phyloP scores from a whole-genome alignment of 805 yeast genomes.

The Yarrowia yakushimensis region DNA sequence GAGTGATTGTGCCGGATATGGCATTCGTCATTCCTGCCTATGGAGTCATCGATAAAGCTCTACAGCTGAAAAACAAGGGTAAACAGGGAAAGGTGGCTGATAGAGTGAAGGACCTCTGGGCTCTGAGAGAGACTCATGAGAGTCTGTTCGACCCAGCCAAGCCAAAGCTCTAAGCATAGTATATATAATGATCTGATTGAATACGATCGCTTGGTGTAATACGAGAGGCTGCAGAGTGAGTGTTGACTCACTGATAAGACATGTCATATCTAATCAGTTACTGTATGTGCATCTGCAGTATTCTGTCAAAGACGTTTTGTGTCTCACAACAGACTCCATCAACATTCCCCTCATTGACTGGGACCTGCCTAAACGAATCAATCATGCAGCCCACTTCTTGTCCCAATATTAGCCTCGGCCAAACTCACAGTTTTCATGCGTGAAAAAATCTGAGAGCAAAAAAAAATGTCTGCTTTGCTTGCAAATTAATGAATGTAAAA shows the following conservation, averaged over 20 bases:
- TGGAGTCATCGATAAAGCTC: conserved; percentile 31
- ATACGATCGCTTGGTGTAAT: no score
- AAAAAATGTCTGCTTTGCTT: background rate
- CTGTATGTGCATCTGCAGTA: no score
- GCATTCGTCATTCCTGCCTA: conserved; percentile 38
- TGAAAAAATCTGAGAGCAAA: background rate
- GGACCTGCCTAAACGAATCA: background rate
- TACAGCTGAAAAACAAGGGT: conserved; percentile 26
- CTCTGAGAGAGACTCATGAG: conserved; percentile 29
- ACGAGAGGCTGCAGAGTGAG: no score
- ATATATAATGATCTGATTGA: no score
- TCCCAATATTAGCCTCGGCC: background rate
- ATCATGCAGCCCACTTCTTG: no score
- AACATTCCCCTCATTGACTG: background rate
- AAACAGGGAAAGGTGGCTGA: conserved; percentile 16
- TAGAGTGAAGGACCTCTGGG: conserved; percentile 29
- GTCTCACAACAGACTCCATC: background rate
- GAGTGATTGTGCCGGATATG: conserved; percentile 39
- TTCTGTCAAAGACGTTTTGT: background rate
- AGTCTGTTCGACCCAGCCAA: conserved; percentile 1
- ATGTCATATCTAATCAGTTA: no score
- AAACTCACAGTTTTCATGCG: background rate
- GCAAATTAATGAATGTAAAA: no score
- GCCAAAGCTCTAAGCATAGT: conserved; percentile 8
- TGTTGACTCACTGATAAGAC: no score